phyloP scores from a whole-genome alignment of 164 flowering plant species.

The Malania oleifera region DNA sequence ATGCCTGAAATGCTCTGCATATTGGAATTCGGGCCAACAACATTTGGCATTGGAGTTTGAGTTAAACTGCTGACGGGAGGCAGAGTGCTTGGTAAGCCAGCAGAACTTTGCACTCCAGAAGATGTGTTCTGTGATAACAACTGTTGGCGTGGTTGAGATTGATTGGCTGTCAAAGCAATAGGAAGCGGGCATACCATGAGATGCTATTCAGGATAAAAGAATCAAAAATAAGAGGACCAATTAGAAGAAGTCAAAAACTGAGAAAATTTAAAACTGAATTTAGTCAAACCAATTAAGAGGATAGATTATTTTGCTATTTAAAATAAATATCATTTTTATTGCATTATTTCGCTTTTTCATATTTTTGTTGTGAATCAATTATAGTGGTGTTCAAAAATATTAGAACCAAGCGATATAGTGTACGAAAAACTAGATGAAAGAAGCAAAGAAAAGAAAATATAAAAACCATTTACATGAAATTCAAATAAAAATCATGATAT shows the following conservation, averaged over 20 bases:
- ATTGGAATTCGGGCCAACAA: slow-evolving; percentile 41
- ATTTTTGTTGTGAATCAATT: no score
- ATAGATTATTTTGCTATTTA: neutral
- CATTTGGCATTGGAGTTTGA: slow-evolving; percentile 46
- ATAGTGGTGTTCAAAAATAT: no score
- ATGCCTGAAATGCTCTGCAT: slow-evolving; percentile 55
- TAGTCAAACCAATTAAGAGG: neutral
- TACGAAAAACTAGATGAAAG: no score
- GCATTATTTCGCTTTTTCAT: no score
- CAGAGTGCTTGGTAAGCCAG: slow-evolving; percentile 40
- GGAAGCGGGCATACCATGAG: slow-evolving; percentile 46
- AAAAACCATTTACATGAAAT: no score
- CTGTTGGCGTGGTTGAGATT: slow-evolving; percentile 58
- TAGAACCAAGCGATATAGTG: no score
- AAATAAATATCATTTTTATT: no score
- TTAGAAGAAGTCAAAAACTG: neutral
- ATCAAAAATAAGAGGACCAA: neutral
- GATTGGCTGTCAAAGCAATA: slow-evolving; percentile 43
- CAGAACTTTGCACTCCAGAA: slow-evolving; percentile 47
- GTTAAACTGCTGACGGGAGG: slow-evolving; percentile 42
- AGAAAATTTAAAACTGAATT: neutral
- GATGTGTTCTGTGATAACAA: slow-evolving; percentile 46
- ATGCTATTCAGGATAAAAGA: slow-evolving; percentile 19
- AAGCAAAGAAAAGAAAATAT: no score
- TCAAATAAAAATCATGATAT: no score